Conservation (phyloP, 176 grass and related monocot genomes). For the Zea luxurians region DNA sequence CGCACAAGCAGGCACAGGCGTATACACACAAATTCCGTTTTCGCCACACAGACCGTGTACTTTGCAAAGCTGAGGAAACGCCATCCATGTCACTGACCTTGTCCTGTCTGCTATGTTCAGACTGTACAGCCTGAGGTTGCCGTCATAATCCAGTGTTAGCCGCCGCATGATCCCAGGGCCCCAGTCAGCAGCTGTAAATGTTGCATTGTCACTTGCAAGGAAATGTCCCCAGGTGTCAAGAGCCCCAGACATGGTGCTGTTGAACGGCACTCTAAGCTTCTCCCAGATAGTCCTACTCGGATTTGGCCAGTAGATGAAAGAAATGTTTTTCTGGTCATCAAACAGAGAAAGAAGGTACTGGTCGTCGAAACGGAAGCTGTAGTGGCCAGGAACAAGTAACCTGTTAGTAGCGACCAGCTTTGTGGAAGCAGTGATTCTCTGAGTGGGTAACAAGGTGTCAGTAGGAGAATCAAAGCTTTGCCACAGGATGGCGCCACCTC, state of each 20-base stretch:
- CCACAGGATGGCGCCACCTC: conserved; percentile 24
- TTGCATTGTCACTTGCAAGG: conserved; percentile 36
- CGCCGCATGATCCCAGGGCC: conserved; percentile 39
- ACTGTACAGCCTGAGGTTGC: conserved; percentile 55
- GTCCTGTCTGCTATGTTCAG: conserved; percentile 2
- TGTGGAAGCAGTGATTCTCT: conserved; percentile 31
- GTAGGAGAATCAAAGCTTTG: conserved; percentile 52
- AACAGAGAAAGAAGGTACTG: conserved; percentile 49
- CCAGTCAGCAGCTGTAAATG: conserved; percentile 41
- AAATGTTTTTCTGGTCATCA: conserved; percentile 34
- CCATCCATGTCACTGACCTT: conserved; percentile 61
- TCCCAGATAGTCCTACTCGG: conserved; percentile 32
- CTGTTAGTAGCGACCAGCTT: conserved; percentile 43
- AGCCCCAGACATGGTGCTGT: conserved; percentile 27
- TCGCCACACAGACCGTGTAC: conserved; percentile 49
- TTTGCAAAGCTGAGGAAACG: conserved; percentile 43
- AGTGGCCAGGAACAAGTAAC: conserved; percentile 41
- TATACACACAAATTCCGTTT: conserved; percentile 62
- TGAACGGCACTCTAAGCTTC: conserved; percentile 16
- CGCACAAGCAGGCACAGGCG: conserved; percentile 34
- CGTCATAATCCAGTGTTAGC: conserved; percentile 51
- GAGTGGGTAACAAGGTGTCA: conserved; percentile 49
- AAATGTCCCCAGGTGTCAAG: conserved; percentile 39
- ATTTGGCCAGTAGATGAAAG: conserved; percentile 55
- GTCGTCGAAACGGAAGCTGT: conserved; percentile 51